These are phyloP conservation scores for Cercospora berteroae DNA, from an alignment of 2,329 filamentous ascomycete genomes.

Conservation along the genomic window DNA sequence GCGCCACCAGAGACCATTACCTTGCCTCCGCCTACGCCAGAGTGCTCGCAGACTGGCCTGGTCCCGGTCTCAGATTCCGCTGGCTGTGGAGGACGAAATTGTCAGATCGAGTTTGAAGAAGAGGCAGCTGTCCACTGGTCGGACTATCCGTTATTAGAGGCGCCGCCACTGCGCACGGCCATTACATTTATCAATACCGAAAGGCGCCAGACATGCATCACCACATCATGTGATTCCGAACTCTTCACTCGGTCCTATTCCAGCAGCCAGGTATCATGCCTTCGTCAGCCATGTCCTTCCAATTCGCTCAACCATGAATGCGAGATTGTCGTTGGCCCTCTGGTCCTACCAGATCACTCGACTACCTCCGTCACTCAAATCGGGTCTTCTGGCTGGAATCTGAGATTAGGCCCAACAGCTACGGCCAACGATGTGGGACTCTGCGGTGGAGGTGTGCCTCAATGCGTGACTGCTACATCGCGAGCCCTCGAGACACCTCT, in stretches of 20 bases:
- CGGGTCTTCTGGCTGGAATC: slow-evolving; percentile 23
- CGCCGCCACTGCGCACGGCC: slow-evolving; percentile 21
- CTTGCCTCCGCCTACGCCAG: neutral
- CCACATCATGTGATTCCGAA: slow-evolving; percentile 26
- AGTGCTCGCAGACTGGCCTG: slow-evolving; percentile 2
- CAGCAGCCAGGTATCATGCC: slow-evolving; percentile 17
- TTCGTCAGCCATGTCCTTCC: slow-evolving; percentile 24
- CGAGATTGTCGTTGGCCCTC: slow-evolving; percentile 26
- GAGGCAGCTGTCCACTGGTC: slow-evolving; percentile 25
- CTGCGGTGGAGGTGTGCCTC: slow-evolving; percentile 12
- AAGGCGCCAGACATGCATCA: slow-evolving; percentile 24
- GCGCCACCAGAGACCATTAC: neutral
- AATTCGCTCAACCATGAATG: slow-evolving; percentile 29
- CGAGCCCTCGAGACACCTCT: slow-evolving; percentile 15
- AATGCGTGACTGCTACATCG: slow-evolving; percentile 13
- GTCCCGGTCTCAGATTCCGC: slow-evolving; percentile 6
- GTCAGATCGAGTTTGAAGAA: slow-evolving; percentile 24
- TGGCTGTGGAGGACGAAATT: slow-evolving; percentile 19
- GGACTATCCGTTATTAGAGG: neutral
- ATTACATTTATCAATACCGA: slow-evolving; percentile 23
- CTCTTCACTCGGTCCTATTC: slow-evolving; percentile 22
- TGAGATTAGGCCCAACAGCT: slow-evolving; percentile 26
- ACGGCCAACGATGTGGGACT: slow-evolving; percentile 19
- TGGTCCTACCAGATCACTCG: slow-evolving; percentile 17
- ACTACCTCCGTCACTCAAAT: slow-evolving; percentile 27